Evolutionary conservation across 345 rosid genomes (phyloP).

Genomic region (Lepidium aucheri): DNA sequence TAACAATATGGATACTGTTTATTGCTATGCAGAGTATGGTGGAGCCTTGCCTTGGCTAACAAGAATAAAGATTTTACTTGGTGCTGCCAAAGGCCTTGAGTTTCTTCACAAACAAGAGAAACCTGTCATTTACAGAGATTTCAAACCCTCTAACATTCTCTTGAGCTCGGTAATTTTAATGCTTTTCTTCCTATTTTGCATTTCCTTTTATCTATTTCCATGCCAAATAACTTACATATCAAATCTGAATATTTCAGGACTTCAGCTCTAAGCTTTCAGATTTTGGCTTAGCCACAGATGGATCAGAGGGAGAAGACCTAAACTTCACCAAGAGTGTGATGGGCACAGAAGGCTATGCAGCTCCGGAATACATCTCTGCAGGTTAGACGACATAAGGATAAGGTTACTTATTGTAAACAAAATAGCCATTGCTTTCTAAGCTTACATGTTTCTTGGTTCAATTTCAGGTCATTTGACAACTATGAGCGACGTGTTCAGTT

Average conservation of each 20-base stretch:
- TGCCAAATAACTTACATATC: not conserved
- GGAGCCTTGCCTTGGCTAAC: constrained; percentile 63
- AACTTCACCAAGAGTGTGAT: constrained; percentile 43
- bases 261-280: constrained; percentile 53
- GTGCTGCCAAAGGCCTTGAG: constrained; percentile 82
- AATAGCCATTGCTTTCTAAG: not conserved
- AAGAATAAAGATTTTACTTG: constrained; percentile 75
- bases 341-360: constrained; percentile 64
- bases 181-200: not conserved
- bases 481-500: constrained; percentile 72
- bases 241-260: constrained; percentile 29
- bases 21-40: constrained; percentile 41
- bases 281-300: constrained; percentile 53
- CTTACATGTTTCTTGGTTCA: constrained; percentile 13
- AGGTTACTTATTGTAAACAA: not conserved
- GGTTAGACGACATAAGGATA: constrained; percentile 18
- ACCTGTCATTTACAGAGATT: constrained; percentile 78
- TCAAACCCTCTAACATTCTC: constrained; percentile 71
- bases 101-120: constrained; percentile 66
- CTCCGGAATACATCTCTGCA: constrained; percentile 50
- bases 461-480: constrained; percentile 67
- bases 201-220: not conserved
- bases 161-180: constrained; percentile 48
- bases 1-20: constrained; percentile 4
- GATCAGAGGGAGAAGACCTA: constrained; percentile 50